A percentile compares a stretch with the other conserved stretches of the same genome.
These are phyloP conservation scores for Echeveria elegans DNA, from an alignment of 164 flowering plant species.

Conservation along the genomic window DNA sequence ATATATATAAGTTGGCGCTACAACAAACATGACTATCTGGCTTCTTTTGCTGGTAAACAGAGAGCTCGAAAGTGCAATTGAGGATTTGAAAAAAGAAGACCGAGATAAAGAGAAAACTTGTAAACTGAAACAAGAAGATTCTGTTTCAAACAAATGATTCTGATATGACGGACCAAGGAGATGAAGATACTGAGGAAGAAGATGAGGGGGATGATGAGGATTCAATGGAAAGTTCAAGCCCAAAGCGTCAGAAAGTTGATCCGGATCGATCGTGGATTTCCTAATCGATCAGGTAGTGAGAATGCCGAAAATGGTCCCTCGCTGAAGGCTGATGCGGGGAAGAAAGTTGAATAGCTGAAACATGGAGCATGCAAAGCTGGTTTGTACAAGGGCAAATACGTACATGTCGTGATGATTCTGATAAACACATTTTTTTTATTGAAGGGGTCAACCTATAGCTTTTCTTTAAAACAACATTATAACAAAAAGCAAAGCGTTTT, in stretches of 20 bases:
- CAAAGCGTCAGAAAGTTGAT: neutral
- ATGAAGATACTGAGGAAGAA: neutral
- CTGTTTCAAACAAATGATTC: neutral
- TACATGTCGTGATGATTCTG: neutral
- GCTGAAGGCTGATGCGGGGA: too few species aligned
- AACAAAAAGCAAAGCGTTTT: too few species aligned
- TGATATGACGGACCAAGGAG: neutral
- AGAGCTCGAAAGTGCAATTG: conserved; percentile 11
- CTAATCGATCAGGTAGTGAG: neutral
- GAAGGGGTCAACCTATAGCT: too few species aligned
- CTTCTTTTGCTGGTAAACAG: conserved; percentile 7
- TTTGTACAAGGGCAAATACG: neutral
- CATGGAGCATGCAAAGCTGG: neutral
- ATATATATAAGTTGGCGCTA: neutral
- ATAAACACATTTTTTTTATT: too few species aligned
- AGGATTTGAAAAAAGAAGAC: neutral
- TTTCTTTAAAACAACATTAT: too few species aligned
- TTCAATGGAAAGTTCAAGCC: neutral
- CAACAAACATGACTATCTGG: neutral
- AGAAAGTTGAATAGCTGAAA: neutral
- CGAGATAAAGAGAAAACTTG: neutral
- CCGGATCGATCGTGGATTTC: neutral
- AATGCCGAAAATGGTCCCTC: neutral
- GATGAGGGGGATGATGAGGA: neutral
- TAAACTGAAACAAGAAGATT: neutral